phyloP scores from a whole-genome alignment of 192 early-diverging fungal genomes.

The Coemansia sp. region DNA sequence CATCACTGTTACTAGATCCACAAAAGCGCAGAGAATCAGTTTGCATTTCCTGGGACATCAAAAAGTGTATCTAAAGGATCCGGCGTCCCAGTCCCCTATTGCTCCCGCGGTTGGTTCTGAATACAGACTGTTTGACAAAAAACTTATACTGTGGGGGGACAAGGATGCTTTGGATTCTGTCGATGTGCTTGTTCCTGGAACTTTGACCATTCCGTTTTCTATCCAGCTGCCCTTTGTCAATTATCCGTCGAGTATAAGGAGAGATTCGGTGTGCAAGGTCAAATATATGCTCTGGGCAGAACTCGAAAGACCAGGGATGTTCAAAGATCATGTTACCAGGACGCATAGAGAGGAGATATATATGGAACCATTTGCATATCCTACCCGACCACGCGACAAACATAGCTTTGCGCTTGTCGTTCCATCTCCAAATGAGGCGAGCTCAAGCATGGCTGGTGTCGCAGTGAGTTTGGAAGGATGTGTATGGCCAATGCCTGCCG shows the following conservation, averaged over 20 bases:
- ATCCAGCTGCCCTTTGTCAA: conserved; percentile 32
- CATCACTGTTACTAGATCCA: conserved; percentile 43
- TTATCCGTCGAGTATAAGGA: conserved; percentile 33
- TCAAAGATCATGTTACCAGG: conserved; percentile 18
- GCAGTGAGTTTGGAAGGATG: conserved; percentile 21
- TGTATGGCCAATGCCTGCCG: conserved; percentile 21
- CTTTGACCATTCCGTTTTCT: conserved; percentile 33
- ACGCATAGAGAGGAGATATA: conserved; percentile 28
- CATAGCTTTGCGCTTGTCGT: conserved; percentile 11
- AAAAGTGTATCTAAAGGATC: conserved; percentile 31
- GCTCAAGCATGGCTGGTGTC: background rate
- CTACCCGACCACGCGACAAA: conserved; percentile 9
- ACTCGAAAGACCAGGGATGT: conserved; percentile 32
- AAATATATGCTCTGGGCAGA: conserved; percentile 37
- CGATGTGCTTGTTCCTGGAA: conserved; percentile 34
- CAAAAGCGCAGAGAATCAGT: conserved; percentile 24
- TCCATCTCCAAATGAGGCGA: background rate
- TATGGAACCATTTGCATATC: conserved; percentile 34
- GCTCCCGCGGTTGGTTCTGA: conserved; percentile 12
- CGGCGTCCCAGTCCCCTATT: conserved; percentile 1
- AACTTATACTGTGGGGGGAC: conserved; percentile 27
- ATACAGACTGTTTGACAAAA: conserved; percentile 34
- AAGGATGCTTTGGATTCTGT: background rate
- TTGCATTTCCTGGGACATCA: conserved; percentile 34
- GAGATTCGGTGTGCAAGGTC: conserved; percentile 30